A percentile compares a stretch with the other conserved stretches of the same genome.
Conservation (phyloP, 2,329 filamentous ascomycete genomes). For the Neonectria sp. region DNA sequence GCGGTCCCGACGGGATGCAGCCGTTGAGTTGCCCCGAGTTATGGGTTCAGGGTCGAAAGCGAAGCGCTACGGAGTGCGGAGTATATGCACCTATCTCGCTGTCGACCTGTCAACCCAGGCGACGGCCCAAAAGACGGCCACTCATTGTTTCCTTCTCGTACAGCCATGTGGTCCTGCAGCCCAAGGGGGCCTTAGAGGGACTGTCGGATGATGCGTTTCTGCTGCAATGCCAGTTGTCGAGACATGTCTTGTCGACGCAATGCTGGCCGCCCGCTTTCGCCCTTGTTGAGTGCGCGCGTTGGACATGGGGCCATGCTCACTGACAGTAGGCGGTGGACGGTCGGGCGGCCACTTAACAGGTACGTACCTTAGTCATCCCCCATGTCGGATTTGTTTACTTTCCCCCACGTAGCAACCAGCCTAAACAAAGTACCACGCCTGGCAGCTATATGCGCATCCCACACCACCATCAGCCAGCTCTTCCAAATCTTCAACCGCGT, state of each 20-base stretch:
- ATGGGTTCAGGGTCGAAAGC: background rate
- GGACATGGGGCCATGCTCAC: slow-evolving; percentile 7
- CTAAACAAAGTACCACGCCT: slow-evolving; percentile 44
- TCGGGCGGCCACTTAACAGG: background rate
- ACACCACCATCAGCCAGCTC: slow-evolving; percentile 21
- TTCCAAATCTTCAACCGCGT: slow-evolving; percentile 30
- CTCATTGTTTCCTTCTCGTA: slow-evolving; percentile 21
- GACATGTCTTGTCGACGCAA: slow-evolving; percentile 39
- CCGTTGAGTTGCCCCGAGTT: background rate
- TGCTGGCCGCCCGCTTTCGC: slow-evolving; percentile 23
- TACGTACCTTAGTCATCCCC: slow-evolving; percentile 44
- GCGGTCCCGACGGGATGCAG: background rate
- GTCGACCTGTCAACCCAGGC: slow-evolving; percentile 39
- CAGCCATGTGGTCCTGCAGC: slow-evolving; percentile 35
- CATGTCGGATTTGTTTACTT: slow-evolving; percentile 55
- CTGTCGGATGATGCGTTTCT: slow-evolving; percentile 28
- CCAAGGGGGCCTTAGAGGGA: slow-evolving; percentile 8
- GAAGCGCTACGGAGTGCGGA: slow-evolving; percentile 3
- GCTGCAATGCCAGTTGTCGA: slow-evolving; percentile 47
- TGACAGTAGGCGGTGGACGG: slow-evolving; percentile 5
- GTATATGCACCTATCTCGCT: slow-evolving; percentile 10
- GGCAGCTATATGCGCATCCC: slow-evolving; percentile 38
- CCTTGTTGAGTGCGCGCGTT: slow-evolving; percentile 16
- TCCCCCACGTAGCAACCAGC: slow-evolving; percentile 56
- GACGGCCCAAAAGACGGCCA: slow-evolving; percentile 34